Conservation (phyloP, 495 filamentous ascomycete genomes). For the Aspergillus egyptiacus region DNA sequence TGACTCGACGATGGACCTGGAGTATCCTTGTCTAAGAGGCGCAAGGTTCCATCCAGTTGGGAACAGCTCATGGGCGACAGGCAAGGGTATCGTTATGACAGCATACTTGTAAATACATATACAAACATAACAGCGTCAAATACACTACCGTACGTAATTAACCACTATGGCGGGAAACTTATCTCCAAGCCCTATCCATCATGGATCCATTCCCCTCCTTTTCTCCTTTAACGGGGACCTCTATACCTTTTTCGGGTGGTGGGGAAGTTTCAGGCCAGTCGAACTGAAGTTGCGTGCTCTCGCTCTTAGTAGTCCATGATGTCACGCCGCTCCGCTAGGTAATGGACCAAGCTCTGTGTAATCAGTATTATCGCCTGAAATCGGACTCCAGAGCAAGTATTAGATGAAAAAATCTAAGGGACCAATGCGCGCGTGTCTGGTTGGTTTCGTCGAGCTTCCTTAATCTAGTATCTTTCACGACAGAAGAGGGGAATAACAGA, state of each 20-base stretch:
- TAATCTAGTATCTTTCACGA: too few relatives aligned
- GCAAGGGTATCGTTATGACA: slow-evolving; percentile 2
- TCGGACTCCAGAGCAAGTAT: background rate
- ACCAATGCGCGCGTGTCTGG: too few relatives aligned
- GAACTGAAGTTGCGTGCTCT: slow-evolving; percentile 19
- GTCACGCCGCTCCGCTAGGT: slow-evolving; percentile 16
- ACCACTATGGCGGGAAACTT: slow-evolving; percentile 10
- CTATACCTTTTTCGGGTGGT: slow-evolving; percentile 1
- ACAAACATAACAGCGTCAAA: slow-evolving; percentile 2
- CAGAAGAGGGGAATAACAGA: too few relatives aligned
- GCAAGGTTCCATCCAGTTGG: slow-evolving; percentile 31
- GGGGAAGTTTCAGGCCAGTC: slow-evolving; percentile 1
- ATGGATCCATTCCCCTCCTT: slow-evolving; percentile 6
- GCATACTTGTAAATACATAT: background rate
- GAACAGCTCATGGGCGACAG: slow-evolving; percentile 9
- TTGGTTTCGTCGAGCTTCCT: too few relatives aligned
- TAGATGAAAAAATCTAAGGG: too few relatives aligned
- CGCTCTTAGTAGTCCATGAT: slow-evolving; percentile 14
- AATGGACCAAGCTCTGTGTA: slow-evolving; percentile 1
- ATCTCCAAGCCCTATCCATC: background rate
- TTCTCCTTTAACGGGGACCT: background rate
- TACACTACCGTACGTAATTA: slow-evolving; percentile 7
- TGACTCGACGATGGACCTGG: background rate
- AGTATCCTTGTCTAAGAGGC: slow-evolving; percentile 21
- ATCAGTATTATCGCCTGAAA: too few relatives aligned